Evolutionary conservation across 768 basidiomycete genomes (phyloP), one percentile per base, ranked within the genome.

Genomic region (Agrocybe praecox): DNA sequence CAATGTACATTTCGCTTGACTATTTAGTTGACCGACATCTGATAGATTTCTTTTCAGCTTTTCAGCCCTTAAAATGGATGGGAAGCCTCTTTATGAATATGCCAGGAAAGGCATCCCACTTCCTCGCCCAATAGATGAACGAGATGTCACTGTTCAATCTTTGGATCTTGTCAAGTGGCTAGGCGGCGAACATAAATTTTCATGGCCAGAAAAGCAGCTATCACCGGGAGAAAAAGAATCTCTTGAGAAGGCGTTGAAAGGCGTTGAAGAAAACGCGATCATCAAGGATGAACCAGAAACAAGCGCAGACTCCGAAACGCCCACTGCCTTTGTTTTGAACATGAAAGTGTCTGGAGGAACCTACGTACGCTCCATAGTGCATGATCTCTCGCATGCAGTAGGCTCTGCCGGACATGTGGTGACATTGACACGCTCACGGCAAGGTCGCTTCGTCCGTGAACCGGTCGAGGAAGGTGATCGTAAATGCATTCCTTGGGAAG

Each of bases 11-110:
- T 17, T 29, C 29, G 9, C 34, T 14, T 54, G 23, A 43, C 36
- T 50, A 47, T 49, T 48, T 29, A 50, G 50, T 22, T 44, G 36
- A 19, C 19, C 21, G 46, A 22, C n/a, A 17, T 18, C 32, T 33
- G 51, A 24, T 53, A 51, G 44, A 53, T 42, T 48, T 24, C 46
- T 32, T 44, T 23, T 15, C 67, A 98, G 96, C 68, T 99, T 96
- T 74, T 98, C 97, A 10, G 97, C 97, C 1, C 79, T 98, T 33
- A 98, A 98, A 73, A 98, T 98, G 96, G 95, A 98, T 62, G 97
- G 97, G 1, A 92, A 84, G 70, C 94, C 94, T 0, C 71, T 98
- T 33, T 94, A 98, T 69, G 96, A 98, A 64, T 99, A 98, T 67
- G 97, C 97, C 18, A 86, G 97, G 2, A 81, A 89, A 66, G 91